Base-by-base conservation (phyloP, 108 stramenopile species). In the Asterionellopsis glacialis region DNA sequence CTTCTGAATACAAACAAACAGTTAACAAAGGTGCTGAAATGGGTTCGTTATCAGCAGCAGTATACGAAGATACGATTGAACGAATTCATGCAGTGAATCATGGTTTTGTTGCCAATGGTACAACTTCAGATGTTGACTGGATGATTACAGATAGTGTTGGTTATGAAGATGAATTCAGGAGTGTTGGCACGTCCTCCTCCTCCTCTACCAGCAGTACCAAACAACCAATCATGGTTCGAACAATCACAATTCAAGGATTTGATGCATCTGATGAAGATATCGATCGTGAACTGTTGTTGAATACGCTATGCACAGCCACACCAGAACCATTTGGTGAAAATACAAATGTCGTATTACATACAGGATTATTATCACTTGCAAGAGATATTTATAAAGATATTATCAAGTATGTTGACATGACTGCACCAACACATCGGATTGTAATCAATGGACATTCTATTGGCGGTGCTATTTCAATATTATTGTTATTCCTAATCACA, bases 231-330 rank as follows among this genome's bases (percentile, higher is more conserved):
- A 53, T 81, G 22, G 73, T 83, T 10, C 67, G 90, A 41, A 87
- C 90, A 9, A 80, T 93, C 53, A 82, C 83, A 10, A 56, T 94
- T 53, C 85, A 88, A 9, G 93, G 93, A 38, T 94, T 85, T 74
- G 93, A 94, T 78, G 93, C 93, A 15, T 83, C 79, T 10, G 93
- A 94, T 62, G 88, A 85, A 19, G 56, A 62, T 6, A 88, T 91
- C 10, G 88, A 94, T 61, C 70, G 89, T 23, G 82, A 82, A 66
- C 57, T 57, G 1, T 65, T 94, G 11, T 57, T 94, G 48, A 73
- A 81, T 43, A 45, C 58, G 12, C 78, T 94, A 51, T 85, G 85
- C 51, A 65, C 65, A 16, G 87, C 88, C 39, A 51, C 63, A 52
- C 76, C 79, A 7, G 75, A 67, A 55, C 21, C 65, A 22, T 6